Evolutionary conservation across 345 rosid genomes (phyloP).

Genomic region (Nasturtium officinale): DNA sequence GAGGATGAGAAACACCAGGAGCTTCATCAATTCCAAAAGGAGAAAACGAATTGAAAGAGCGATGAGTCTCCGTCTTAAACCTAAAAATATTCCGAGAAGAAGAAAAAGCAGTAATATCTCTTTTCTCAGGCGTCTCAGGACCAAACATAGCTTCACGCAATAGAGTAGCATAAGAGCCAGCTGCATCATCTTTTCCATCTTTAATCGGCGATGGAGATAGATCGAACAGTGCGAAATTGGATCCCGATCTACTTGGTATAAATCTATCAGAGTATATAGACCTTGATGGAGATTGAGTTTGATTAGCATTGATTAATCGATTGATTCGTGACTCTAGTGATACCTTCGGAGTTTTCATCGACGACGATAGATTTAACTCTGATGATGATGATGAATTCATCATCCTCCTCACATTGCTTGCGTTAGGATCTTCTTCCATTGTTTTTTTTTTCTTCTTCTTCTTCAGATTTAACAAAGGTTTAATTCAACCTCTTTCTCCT

Average conservation of each 20-base stretch:
- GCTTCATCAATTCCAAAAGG: constrained; percentile 67
- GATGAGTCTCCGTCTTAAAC: constrained; percentile 80
- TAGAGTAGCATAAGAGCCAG: constrained; percentile 70
- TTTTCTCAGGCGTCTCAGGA: constrained; percentile 77
- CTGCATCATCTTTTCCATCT: constrained; percentile 71
- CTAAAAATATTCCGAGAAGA: constrained; percentile 72
- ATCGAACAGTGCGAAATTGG: constrained; percentile 82
- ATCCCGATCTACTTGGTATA: constrained; percentile 91
- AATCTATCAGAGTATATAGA: constrained; percentile 86
- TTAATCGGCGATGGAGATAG: constrained; percentile 51
- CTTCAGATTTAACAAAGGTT: constrained; percentile 28
- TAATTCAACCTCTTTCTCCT: constrained; percentile 25
- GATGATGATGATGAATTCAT: constrained; percentile 43
- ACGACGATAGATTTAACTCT: constrained; percentile 51
- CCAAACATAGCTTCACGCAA: constrained; percentile 82
- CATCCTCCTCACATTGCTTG: constrained; percentile 38
- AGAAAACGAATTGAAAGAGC: constrained; percentile 61
- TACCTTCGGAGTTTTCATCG: constrained; percentile 48
- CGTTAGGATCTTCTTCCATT: constrained; percentile 49
- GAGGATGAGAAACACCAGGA: constrained; percentile 63
- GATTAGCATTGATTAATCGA: constrained; percentile 74
- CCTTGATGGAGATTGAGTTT: constrained; percentile 66
- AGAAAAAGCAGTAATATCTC: constrained; percentile 48
- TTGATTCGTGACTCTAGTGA: constrained; percentile 55
- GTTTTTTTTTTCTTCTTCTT: constrained; percentile 12